Evolutionary conservation across 2,329 filamentous ascomycete species (phyloP), one percentile per base, ranked within the genome.

Genomic region (Cryphonectria nitschkei): DNA sequence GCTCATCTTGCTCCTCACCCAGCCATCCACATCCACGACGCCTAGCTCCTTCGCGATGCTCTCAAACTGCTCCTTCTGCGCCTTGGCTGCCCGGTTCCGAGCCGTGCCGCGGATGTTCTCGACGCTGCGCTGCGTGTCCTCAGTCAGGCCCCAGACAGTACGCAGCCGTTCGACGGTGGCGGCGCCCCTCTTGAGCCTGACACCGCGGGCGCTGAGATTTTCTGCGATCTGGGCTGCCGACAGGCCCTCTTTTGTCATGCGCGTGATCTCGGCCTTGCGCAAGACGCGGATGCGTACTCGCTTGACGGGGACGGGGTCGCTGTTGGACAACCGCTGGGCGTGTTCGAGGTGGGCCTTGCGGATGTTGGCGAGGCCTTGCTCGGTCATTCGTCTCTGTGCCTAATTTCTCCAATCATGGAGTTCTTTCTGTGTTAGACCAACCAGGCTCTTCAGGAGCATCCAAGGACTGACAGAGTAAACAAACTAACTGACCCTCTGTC

Each of bases 301-400:
- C 29, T 64, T 63, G n/a, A 43, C 37, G 32, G 68, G 68, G 34
- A 63, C 54, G 4, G 61, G 71, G 54, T 63, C 62, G 43, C 46
- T 68, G 62, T 66, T 68, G 34, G 71, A 56, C 26, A 60, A 43
- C 11, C 68, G 65, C 46, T 68, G 61, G 22, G 65, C 62, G 16
- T 61, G 61, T 1, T 72, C 71, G 50, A 68, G 43, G 39, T 70
- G 68, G 61, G 68, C 68, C 9, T 67, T 72, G 1, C 66, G 50
- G 61, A 72, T 72, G 37, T 70, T 72, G 22, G 65, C 71, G 60
- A 72, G 67, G 19, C 65, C 68, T n/a, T 70, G 54, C 29, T 70
- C 65, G 29, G 65, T 72, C 65, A 70, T 68, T 16, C 39, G 65
- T 34, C 68, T 39, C 7, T 32, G 54, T 3, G 68, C 68, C 70